Evolutionary conservation across 179 eudicot species (phyloP).

Genomic region (Amaranthus tricolor): DNA sequence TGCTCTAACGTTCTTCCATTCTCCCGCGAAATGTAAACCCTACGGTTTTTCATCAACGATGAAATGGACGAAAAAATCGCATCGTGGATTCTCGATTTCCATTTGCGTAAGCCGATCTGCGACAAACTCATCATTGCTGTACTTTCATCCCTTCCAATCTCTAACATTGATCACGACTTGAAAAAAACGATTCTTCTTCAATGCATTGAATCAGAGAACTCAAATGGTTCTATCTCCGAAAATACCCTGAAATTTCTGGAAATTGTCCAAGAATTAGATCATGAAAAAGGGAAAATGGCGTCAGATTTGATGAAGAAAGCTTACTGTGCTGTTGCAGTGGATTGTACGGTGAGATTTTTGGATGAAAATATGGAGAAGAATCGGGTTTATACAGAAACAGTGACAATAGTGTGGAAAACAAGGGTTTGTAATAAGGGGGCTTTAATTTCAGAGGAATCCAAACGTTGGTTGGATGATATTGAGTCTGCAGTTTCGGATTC

Average conservation of each 20-base stretch:
- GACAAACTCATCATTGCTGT: constrained; percentile 31
- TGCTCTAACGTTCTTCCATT: too few relatives aligned
- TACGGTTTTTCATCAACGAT: too few relatives aligned
- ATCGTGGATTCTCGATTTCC: constrained; percentile 56
- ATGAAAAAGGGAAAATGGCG: constrained; percentile 16
- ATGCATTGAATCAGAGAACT: constrained; percentile 39
- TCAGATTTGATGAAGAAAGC: constrained; percentile 45
- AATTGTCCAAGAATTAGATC: constrained; percentile 38
- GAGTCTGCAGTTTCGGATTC: constrained; percentile 54
- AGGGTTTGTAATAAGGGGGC: constrained; percentile 44
- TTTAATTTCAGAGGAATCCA: constrained; percentile 46
- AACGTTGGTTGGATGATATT: constrained; percentile 41
- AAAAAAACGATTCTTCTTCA: constrained; percentile 41
- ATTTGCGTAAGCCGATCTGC: constrained; percentile 44
- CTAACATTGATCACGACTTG: constrained; percentile 27
- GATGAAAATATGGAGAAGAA: constrained; percentile 25
- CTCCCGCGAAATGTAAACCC: not conserved
- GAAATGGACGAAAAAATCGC: constrained; percentile 31
- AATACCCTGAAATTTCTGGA: constrained; percentile 44
- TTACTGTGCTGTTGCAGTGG: constrained; percentile 56
- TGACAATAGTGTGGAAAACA: constrained; percentile 55
- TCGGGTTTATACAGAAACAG: constrained; percentile 36
- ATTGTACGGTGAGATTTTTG: constrained; percentile 46
- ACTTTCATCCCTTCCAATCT: constrained; percentile 37
- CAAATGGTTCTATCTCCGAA: constrained; percentile 32